phyloP scores from a whole-genome alignment of 2,329 filamentous ascomycete species.

The Xylaria sp. region DNA sequence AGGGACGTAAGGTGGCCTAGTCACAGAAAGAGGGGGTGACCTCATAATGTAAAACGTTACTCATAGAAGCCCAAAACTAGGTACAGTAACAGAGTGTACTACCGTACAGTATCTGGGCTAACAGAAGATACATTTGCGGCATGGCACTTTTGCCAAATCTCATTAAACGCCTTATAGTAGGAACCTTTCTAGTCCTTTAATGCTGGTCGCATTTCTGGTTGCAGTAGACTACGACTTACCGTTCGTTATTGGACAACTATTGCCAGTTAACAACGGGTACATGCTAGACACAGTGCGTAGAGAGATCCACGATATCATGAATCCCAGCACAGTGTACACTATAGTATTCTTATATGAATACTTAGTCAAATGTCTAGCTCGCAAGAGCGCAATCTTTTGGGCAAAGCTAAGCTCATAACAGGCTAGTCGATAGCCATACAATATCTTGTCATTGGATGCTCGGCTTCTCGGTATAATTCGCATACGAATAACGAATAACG shows the following conservation, averaged over 20 bases:
- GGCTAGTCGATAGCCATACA: neutral
- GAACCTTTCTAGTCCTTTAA: too few relatives aligned
- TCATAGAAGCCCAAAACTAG: neutral
- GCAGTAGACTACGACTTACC: neutral
- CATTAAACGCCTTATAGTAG: too few relatives aligned
- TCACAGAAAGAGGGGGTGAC: neutral
- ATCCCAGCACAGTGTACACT: neutral
- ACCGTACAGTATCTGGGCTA: too few relatives aligned
- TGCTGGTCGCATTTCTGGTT: neutral
- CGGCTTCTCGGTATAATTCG: too few relatives aligned
- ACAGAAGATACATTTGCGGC: too few relatives aligned
- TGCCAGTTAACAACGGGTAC: neutral
- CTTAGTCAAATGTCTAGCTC: neutral
- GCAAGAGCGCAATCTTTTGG: neutral
- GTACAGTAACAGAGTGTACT: too few relatives aligned
- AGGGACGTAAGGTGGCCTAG: conserved; percentile 3
- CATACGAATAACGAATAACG: too few relatives aligned
- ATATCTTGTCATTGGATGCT: neutral
- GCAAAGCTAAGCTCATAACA: neutral
- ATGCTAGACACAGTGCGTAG: neutral
- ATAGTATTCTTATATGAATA: neutral
- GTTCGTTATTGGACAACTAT: neutral
- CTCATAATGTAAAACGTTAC: neutral
- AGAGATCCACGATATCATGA: too few relatives aligned
- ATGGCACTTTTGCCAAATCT: neutral